These are phyloP conservation scores for Protea cynaroides DNA, from an alignment of 164 flowering plant species.

Conservation along the genomic window DNA sequence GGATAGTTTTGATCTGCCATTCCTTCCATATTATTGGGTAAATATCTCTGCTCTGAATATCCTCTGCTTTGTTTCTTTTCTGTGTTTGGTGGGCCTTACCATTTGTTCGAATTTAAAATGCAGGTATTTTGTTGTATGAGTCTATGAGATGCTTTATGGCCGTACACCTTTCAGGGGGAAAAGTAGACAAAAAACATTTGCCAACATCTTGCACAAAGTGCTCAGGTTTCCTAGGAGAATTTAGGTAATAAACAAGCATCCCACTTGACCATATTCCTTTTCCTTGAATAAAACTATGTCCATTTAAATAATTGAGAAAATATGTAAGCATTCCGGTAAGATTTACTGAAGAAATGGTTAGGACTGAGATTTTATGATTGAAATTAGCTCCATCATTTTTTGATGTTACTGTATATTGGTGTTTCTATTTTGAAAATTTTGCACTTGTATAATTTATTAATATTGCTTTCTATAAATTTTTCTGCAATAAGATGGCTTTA, in stretches of 20 bases:
- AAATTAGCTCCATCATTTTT: neutral
- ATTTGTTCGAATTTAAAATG: too few species aligned
- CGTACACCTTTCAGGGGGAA: constrained; percentile 97
- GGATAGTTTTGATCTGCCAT: too few species aligned
- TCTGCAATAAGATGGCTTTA: neutral
- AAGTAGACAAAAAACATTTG: constrained; percentile 91
- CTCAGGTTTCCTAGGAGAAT: constrained; percentile 94
- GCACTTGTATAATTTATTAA: too few species aligned
- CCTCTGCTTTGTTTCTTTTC: too few species aligned
- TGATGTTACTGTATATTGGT: too few species aligned
- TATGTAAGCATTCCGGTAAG: neutral
- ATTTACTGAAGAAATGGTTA: neutral
- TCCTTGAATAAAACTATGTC: too few species aligned
- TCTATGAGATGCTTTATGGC: constrained; percentile 96
- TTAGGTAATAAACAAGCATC: constrained; percentile 39
- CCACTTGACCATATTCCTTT: neutral
- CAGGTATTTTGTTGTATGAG: constrained; percentile 91
- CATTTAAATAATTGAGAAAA: neutral
- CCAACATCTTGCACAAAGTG: constrained; percentile 85
- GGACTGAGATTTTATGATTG: neutral
- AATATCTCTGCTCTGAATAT: too few species aligned
- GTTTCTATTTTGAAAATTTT: too few species aligned
- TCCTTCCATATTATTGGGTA: too few species aligned
- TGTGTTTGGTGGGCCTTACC: too few species aligned
- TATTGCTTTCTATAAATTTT: too few species aligned